These are phyloP conservation scores for Penicillium nucicola DNA, from an alignment of 495 filamentous ascomycete genomes.

Conservation along the genomic window DNA sequence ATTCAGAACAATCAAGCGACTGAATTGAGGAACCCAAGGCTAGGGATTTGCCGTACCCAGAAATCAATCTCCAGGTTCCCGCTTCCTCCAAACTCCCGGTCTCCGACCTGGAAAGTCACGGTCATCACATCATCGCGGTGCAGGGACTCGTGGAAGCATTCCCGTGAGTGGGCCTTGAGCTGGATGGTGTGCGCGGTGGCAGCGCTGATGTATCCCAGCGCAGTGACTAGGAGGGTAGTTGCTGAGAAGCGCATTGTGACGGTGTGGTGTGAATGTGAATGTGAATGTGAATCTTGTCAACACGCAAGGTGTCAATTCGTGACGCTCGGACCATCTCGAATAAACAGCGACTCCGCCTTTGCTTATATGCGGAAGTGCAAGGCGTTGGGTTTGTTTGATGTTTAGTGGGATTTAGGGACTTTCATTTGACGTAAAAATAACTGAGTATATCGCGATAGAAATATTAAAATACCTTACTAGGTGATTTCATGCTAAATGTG, in stretches of 20 bases:
- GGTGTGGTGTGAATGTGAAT: background rate
- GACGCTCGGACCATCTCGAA: slow-evolving; percentile 40
- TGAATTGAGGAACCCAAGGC: background rate
- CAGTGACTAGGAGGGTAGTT: slow-evolving; percentile 55
- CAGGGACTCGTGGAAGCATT: slow-evolving; percentile 95
- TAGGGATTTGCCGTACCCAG: slow-evolving; percentile 64
- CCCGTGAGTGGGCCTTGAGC: slow-evolving; percentile 81
- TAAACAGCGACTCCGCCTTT: slow-evolving; percentile 18
- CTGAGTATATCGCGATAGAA: too few species aligned
- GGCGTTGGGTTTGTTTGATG: too few species aligned
- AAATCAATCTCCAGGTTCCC: slow-evolving; percentile 97
- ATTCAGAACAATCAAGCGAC: background rate
- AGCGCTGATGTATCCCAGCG: slow-evolving; percentile 60
- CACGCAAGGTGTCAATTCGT: slow-evolving; percentile 42
- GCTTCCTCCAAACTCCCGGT: slow-evolving; percentile 90
- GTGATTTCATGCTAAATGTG: too few species aligned
- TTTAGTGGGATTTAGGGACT: too few species aligned
- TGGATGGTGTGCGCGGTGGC: slow-evolving; percentile 89
- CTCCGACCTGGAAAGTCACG: slow-evolving; percentile 96
- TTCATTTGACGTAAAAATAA: too few species aligned
- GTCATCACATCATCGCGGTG: slow-evolving; percentile 97
- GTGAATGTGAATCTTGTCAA: slow-evolving; percentile 15
- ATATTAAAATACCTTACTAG: too few species aligned
- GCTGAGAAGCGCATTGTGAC: slow-evolving; percentile 53
- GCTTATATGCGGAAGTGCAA: background rate